phyloP scores from a whole-genome alignment of 371 early-diverging fungal genomes.

The Lichtheimia corymbifera region DNA sequence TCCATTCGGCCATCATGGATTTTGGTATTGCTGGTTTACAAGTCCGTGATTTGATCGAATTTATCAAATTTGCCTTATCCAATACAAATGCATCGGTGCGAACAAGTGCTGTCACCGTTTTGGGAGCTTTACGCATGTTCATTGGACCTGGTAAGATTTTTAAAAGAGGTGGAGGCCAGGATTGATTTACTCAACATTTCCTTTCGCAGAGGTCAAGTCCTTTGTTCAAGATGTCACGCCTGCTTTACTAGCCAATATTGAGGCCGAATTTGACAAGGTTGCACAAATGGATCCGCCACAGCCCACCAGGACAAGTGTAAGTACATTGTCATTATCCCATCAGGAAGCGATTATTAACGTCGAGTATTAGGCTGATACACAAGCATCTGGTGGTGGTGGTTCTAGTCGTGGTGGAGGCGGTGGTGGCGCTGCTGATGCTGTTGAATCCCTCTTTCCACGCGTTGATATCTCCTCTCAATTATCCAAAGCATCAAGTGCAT shows the following conservation, averaged over 20 bases:
- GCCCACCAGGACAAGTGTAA: constrained; percentile 57
- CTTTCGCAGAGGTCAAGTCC: constrained; percentile 56
- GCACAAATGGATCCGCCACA: constrained; percentile 76
- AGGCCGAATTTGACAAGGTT: constrained; percentile 91
- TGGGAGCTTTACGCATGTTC: constrained; percentile 81
- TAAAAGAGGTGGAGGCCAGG: background rate
- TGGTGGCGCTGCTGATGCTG: constrained; percentile 47
- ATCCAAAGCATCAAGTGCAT: constrained; percentile 51
- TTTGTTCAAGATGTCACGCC: constrained; percentile 88
- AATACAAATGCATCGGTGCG: constrained; percentile 88
- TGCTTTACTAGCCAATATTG: constrained; percentile 76
- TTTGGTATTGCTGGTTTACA: constrained; percentile 84
- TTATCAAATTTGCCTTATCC: constrained; percentile 73
- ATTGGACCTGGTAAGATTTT: constrained; percentile 75
- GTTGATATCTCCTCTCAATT: constrained; percentile 72
- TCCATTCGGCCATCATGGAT: constrained; percentile 77
- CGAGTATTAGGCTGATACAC: background rate
- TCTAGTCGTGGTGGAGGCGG: constrained; percentile 19
- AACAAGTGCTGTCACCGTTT: constrained; percentile 71
- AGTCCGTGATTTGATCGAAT: constrained; percentile 79
- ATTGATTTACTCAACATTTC: background rate
- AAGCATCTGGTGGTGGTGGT: constrained; percentile 15
- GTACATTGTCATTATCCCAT: background rate
- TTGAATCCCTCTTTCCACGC: constrained; percentile 87
- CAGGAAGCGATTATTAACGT: background rate